Evolutionary conservation across 805 yeast genomes (phyloP), one percentile per base, ranked within the genome.

Genomic region (Candida verbasci): DNA sequence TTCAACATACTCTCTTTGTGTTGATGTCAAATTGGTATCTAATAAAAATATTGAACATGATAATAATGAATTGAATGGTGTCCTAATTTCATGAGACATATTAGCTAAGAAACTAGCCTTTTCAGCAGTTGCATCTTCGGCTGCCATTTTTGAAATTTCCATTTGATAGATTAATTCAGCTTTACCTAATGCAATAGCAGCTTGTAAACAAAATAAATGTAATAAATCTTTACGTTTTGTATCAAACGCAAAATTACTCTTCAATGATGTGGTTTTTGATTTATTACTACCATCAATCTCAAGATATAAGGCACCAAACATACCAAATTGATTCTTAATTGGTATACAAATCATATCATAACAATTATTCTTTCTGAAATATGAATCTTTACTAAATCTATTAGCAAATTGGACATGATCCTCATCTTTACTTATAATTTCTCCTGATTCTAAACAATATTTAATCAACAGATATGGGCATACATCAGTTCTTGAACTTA

Each of bases 11-110:
- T 71, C 74, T 16, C 62, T 49, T 43, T 74, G 80, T 6, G 69
- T 53, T 23, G 53, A 57, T 10, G 53, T 60, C 39, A 74, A 52
- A 3, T 58, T 61, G 0, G 80, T 74, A 40, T 73, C 78, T 35
- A 74, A 52, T 38, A 74, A 55, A 42, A 74, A 68, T 3, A 72
- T 65, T 2, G 74, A 63, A 49, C 74, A 71, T 12, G 74, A 69
- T 38, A 72, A 55, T 22, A 71, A 56, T 2, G 75, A 70, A 46
- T 75, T 74, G 53, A 74, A 74, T 1, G 80, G 80, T 2, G 80
- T 74, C 34, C 80, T 55, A 33, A 74, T 73, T 44, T 74, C 80
- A 45, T 74, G 80, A 1, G 78, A 73, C 80, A 74, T 74, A 42
- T 74, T 74, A 16, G 68, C 68, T 39, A 74, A 48, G 47, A 74